Evolutionary conservation across 352 stramenopile species (phyloP).

Genomic region (Pythium apleroticum): DNA sequence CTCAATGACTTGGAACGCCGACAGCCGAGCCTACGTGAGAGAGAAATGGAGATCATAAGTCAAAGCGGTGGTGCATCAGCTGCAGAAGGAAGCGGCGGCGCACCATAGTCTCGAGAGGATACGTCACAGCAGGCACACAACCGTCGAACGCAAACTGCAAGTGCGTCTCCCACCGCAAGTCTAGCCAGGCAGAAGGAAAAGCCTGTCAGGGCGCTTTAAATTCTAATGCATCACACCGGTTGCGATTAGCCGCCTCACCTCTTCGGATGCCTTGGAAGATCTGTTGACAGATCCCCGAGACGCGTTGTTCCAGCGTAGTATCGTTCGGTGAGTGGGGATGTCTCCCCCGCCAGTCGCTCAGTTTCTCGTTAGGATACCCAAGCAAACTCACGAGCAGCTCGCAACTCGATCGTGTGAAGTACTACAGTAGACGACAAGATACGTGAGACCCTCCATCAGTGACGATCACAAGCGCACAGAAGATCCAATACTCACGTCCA

Average conservation of each 20-base stretch:
- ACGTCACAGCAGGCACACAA: slow-evolving; percentile 39
- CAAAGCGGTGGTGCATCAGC: not conserved
- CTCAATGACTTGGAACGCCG: slow-evolving; percentile 29
- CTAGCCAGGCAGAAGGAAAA: slow-evolving; percentile 20
- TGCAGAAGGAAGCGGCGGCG: not conserved
- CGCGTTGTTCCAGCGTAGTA: not conserved
- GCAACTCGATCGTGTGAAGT: slow-evolving; percentile 55
- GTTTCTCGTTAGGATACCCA: slow-evolving; percentile 44
- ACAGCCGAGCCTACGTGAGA: slow-evolving; percentile 18
- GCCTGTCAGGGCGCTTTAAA: not conserved
- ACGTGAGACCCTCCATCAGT: not conserved
- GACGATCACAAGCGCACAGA: not conserved
- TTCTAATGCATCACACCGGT: no score
- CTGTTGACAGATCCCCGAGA: not conserved
- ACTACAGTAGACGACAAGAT: slow-evolving; percentile 29
- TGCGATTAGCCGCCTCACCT: no score
- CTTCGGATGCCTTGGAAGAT: slow-evolving; percentile 23
- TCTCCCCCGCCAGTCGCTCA: slow-evolving; percentile 25
- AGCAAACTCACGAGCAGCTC: slow-evolving; percentile 53
- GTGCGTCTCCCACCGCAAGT: slow-evolving; percentile 38
- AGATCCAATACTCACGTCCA: slow-evolving; percentile 22
- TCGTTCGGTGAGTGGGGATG: not conserved
- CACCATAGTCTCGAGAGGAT: slow-evolving; percentile 49
- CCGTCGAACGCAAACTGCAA: slow-evolving; percentile 54
- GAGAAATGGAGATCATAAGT: not conserved